Base-by-base conservation (phyloP, 306 rosid genomes). In the Vigna hirtella region DNA sequence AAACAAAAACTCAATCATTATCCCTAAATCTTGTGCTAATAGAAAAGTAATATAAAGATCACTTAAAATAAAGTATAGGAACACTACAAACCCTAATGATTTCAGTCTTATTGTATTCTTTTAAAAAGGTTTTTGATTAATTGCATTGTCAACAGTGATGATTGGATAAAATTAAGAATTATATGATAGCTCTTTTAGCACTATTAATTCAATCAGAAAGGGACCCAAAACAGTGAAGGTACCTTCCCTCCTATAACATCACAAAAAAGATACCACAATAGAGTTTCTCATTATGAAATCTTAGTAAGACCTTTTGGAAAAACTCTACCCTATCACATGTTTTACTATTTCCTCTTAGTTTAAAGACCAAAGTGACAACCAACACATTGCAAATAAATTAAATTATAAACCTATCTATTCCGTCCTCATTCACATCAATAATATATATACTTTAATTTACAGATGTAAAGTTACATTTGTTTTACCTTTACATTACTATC, bases 241-340 rank as follows among this genome's bases (percentile, higher is more conserved):
- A 66, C 66, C 79, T 81, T 61, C 79, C 81, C 50, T 45, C 49
- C 49, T 12, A 62, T 62, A 69, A 66, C 80, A 50, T 61, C 24
- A 28, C 65, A 56, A 48, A 9, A 45, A 69, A 81, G 74, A 68
- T 30, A 66, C 26, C 74, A 80, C 78, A 83, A 66, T 75, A 77
- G 79, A 76, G 84, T 49, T 84, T 40, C 66, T 65, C 74, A 88
- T 88, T 72, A 86, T 86, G 47, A 81, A 78, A 72, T 62, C 82
- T 55, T 42, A 30, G 16, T 26, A 67, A 30, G 77, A 74, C 14
- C 77, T 84, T 82, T 74, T 42, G 20, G 42, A 47, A 81, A 59
- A 81, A 67, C 59, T 36, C 70, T 42, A 84, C 77, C 83, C 50
- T 67, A 52, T 48, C 55, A 66, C 82, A 73, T 12, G 64, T 32